Conservation (phyloP, 2,329 filamentous ascomycete genomes). For the Dothistroma septosporum region DNA sequence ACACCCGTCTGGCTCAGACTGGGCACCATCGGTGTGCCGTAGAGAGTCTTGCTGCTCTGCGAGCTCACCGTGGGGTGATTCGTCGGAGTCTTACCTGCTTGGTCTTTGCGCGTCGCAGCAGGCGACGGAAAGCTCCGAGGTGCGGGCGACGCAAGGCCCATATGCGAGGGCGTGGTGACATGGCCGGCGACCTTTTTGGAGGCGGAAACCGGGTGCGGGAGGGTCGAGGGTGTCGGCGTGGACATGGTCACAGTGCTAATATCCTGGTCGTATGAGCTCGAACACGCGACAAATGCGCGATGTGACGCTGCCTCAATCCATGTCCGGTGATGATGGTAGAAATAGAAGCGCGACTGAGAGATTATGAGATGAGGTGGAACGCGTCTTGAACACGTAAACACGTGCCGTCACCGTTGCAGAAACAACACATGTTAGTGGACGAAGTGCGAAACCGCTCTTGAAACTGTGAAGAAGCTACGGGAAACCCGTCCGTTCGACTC, state of each 20-base stretch:
- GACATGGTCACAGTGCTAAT: conserved; percentile 18
- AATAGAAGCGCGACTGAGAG: background rate
- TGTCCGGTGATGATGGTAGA: background rate
- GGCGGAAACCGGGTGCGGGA: conserved; percentile 25
- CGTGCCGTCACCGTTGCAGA: conserved; percentile 3
- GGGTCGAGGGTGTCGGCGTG: conserved; percentile 25
- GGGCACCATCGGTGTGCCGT: conserved; percentile 33
- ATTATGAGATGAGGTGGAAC: background rate
- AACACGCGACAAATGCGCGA: background rate
- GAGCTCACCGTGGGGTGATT: conserved; percentile 30
- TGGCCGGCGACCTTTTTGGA: conserved; percentile 29
- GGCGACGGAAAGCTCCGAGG: conserved; percentile 30
- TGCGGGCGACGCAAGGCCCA: conserved; percentile 41
- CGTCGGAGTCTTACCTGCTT: conserved; percentile 38
- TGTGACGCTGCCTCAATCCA: background rate
- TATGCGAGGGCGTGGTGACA: conserved; percentile 36
- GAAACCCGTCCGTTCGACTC: background rate
- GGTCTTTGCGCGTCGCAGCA: conserved; percentile 27
- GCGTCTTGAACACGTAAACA: conserved; percentile 3
- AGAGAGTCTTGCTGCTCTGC: conserved; percentile 30
- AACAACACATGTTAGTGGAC: background rate
- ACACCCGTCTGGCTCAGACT: conserved; percentile 30
- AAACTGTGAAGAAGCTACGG: conserved; percentile 1
- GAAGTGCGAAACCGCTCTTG: conserved; percentile 5
- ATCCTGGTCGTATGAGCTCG: background rate